Evolutionary conservation across 176 grass and related monocot genomes (phyloP).

Genomic region (Carex kokanica): DNA sequence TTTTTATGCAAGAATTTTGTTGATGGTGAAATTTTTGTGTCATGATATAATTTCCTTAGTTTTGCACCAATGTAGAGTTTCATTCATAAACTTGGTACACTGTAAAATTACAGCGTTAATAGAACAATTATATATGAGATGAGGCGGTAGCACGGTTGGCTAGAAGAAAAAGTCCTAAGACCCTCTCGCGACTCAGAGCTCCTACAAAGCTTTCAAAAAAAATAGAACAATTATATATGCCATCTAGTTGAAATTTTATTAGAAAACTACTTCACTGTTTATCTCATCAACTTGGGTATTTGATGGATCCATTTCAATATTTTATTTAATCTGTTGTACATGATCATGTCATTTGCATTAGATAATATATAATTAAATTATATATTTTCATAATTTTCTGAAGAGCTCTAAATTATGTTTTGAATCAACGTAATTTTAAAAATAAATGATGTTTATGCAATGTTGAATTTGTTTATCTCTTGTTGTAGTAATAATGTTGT

Average conservation of each 20-base stretch:
- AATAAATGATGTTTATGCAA: too few species aligned
- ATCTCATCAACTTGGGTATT: neutral
- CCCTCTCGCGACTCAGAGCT: too few species aligned
- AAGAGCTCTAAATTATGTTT: too few species aligned
- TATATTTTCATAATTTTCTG: too few species aligned
- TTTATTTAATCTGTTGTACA: neutral
- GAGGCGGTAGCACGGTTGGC: too few species aligned
- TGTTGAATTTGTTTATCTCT: too few species aligned
- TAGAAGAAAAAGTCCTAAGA: too few species aligned
- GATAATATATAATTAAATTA: too few species aligned
- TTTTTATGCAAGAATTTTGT: slow-evolving; percentile 10
- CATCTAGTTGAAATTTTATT: neutral
- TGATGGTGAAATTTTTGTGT: neutral
- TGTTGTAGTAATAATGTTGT: too few species aligned
- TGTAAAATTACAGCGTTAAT: neutral
- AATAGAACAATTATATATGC: neutral
- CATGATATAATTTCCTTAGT: neutral
- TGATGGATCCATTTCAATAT: neutral
- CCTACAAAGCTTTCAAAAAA: too few species aligned
- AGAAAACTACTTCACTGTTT: neutral
- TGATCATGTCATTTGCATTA: slow-evolving; percentile 20
- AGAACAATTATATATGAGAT: too few species aligned
- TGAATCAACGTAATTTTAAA: too few species aligned
- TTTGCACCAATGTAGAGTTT: neutral
- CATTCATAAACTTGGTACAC: neutral